phyloP scores from a whole-genome alignment of 495 filamentous ascomycete genomes.

The Tuber calosporum region DNA sequence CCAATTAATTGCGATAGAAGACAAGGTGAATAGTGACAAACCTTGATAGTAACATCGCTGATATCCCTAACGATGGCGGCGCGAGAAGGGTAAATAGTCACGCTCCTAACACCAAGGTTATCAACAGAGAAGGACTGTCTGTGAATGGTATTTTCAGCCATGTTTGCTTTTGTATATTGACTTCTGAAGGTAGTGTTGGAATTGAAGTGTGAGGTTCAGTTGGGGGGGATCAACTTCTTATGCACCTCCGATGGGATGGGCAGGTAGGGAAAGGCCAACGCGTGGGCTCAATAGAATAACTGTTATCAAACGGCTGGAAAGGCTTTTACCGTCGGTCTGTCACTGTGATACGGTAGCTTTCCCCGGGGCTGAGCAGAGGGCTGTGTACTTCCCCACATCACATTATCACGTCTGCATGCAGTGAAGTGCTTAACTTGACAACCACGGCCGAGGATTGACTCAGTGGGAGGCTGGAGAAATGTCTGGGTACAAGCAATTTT shows the following conservation, averaged over 20 bases:
- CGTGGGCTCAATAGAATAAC: neutral
- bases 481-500: too few species aligned
- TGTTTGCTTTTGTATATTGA: conserved; percentile 5
- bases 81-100: conserved; percentile 56
- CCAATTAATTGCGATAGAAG: neutral
- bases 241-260: neutral
- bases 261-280: neutral
- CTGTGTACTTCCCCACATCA: neutral
- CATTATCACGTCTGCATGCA: neutral
- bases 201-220: neutral
- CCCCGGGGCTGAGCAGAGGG: neutral
- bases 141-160: conserved; percentile 24
- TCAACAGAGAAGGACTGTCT: conserved; percentile 50
- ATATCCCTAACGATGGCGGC: conserved; percentile 60
- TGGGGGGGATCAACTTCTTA: neutral
- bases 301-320: neutral
- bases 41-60: conserved; percentile 53
- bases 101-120: conserved; percentile 53
- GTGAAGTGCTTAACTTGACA: neutral
- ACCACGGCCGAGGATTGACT: neutral
- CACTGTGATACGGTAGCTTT: neutral
- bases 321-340: neutral
- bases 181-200: neutral
- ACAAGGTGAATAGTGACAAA: conserved; percentile 29
- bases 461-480: too few species aligned